Evolutionary conservation across 805 yeast species (phyloP).

Genomic region (Monosporozyma solicola): DNA sequence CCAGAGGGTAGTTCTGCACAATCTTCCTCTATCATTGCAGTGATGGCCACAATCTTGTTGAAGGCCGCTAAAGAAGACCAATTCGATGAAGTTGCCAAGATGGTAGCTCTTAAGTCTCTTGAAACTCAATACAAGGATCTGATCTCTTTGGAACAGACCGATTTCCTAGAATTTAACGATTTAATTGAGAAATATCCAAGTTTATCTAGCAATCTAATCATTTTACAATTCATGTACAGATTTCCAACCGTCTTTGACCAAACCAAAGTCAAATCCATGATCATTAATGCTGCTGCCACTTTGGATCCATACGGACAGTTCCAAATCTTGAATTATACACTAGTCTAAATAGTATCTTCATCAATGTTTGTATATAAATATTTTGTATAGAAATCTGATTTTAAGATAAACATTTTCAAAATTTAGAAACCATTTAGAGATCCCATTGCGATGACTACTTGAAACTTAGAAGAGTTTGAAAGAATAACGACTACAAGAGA

Average conservation of each 20-base stretch:
- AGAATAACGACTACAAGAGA: background rate
- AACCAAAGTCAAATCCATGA: slow-evolving; percentile 12
- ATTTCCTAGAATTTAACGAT: slow-evolving; percentile 15
- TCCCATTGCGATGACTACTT: background rate
- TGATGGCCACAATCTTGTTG: slow-evolving; percentile 20
- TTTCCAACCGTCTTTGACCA: background rate
- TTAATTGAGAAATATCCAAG: background rate
- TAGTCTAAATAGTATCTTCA: slow-evolving; percentile 3
- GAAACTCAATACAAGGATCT: slow-evolving; percentile 18
- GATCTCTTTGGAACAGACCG: slow-evolving; percentile 13
- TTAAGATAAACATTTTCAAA: background rate
- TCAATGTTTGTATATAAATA: background rate
- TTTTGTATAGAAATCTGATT: background rate
- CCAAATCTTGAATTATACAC: slow-evolving; percentile 21
- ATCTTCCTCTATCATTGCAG: slow-evolving; percentile 16
- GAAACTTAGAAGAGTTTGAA: background rate
- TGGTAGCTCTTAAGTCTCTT: slow-evolving; percentile 24
- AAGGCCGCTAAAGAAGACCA: slow-evolving; percentile 15
- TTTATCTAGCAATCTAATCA: slow-evolving; percentile 6
- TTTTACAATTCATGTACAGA: slow-evolving; percentile 16
- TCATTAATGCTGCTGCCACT: slow-evolving; percentile 12
- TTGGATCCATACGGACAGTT: slow-evolving; percentile 22
- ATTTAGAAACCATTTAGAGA: background rate
- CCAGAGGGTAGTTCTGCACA: background rate
- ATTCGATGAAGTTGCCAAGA: slow-evolving; percentile 25